Base-by-base conservation (phyloP, 352 stramenopile genomes). In the Pythium periplocum region DNA sequence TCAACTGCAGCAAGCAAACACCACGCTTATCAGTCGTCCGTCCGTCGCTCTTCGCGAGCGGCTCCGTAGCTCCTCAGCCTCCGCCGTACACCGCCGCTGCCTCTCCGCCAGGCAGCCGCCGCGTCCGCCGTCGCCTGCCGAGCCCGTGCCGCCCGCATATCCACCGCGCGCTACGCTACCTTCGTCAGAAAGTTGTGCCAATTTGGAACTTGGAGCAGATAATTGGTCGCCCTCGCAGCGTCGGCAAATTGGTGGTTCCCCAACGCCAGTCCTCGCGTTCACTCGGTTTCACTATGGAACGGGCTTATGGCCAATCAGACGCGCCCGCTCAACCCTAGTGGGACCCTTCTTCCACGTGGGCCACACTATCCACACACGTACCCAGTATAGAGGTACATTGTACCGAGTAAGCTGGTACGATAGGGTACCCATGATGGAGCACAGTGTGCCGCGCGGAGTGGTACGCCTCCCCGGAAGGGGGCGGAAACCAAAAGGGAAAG, bases 131-230 rank as follows among this genome's bases (percentile, higher is more conserved):
- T 44, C 51, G 57, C 35, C 40, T 9, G 7, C 30, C 33, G 17
- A 9, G 33, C 10, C 2, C 9, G 42, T 12, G 9, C 12, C 41
- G 45, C 36, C 38, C 54, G 36, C 63, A 65, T 62, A 57, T 53
- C 59, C 59, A 61, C 52, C 45, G 38, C 32, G 34, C 26, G 42
- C 46, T 52, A 52, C 46, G 32, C 35, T 83, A 92, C 78, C 78
- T 87, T 86, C 68, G 65, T 87, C 75, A 83, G 77, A 89, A 91
- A 89, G 76, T 86, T 87, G 78, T 81, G 82, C 76, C 75, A 92
- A 92, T 90, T 92, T 88, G 82, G 82, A 92, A 92, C 82, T 90
- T 87, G 74, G 70, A 70, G 54, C 57, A 59, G 65, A 55, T 37
- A 83, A 83, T 64, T 61, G 53, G 62, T 59, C 57, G 52, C 55